Conservation (phyloP, 225 moss, liverwort and hornwort species). For the Takakia lepidozioides region DNA sequence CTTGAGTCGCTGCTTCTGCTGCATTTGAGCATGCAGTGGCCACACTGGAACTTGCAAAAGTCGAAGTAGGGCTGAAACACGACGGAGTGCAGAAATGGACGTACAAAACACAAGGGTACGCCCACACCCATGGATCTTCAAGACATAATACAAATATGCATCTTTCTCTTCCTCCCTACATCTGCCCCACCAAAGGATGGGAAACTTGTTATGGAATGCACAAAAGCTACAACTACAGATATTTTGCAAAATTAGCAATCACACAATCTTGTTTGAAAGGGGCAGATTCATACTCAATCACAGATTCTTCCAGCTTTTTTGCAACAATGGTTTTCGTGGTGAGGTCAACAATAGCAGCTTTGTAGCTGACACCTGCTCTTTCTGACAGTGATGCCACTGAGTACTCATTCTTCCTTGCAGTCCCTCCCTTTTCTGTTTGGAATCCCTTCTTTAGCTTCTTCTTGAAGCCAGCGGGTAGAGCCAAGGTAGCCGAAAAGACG, state of each 20-base stretch:
- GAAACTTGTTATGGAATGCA: not conserved
- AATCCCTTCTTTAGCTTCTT: conserved; percentile 65
- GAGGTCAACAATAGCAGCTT: conserved; percentile 74
- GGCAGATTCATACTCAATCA: conserved; percentile 51
- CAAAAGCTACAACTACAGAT: not conserved
- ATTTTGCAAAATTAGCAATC: too few species aligned
- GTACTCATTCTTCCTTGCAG: conserved; percentile 52
- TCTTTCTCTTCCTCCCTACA: conserved; percentile 97
- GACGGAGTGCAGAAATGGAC: conserved; percentile 90
- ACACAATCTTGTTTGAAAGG: too few species aligned
- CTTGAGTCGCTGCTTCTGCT: conserved; percentile 92
- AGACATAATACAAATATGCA: conserved; percentile 72
- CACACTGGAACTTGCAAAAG: conserved; percentile 69
- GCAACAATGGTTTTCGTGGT: conserved; percentile 76
- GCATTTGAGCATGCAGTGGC: conserved; percentile 98
- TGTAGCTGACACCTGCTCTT: conserved; percentile 65
- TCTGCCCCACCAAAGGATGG: conserved; percentile 19
- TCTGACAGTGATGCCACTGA: conserved; percentile 83
- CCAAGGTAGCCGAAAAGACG: conserved; percentile 87
- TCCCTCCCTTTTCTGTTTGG: conserved; percentile 33
- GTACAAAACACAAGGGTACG: conserved; percentile 93
- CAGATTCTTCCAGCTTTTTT: conserved; percentile 77
- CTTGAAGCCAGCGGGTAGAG: conserved; percentile 76
- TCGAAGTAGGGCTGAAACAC: conserved; percentile 71
- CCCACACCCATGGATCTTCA: conserved; percentile 93